Evolutionary conservation across 495 filamentous ascomycete species (phyloP), one percentile per base, ranked within the genome.

Genomic region (Lasiosphaeriaceae sp.): DNA sequence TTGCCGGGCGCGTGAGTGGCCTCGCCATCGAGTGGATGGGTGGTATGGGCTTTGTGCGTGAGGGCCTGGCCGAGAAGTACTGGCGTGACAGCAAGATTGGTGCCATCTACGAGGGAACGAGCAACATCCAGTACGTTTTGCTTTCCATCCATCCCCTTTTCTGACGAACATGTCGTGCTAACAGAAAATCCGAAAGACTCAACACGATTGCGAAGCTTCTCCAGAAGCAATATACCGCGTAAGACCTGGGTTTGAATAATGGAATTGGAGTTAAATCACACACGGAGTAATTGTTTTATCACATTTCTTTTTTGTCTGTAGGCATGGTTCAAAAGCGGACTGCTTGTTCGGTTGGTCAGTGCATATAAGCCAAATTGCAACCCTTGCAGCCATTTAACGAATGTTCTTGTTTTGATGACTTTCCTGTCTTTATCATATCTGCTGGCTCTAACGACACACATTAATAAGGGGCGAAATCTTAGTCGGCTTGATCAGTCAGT

Each of bases 61-160:
- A 99, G 71, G 94, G 94, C 2, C 84, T 96, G 58, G 94, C 95
- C 3, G 94, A 99, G 86, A 99, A 99, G 84, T 95, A 87, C 77
- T 99, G 86, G 80, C 81, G 94, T 21, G 94, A 99, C 71, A 93
- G 89, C 77, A 99, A 97, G 85, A 99, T 99, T 68, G 94, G 94
- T 2, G 91, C 90, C 46, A 97, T 99, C 61, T 97, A 99, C 75
- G 94, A 99, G 80, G 94, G 94, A 43, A 96, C 92, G 53, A 82
- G 80, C 68, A 83, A 83, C 65, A 83, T 83, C 48, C 80, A 83
- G 78, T 79, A 72, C 66, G 76, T 67, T 12, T 35, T 39, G 11
- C 14, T 16, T 17, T 43, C n/a, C 26, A 11, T 43, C 14, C 7
- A 14, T 17, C 12, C 12, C 16, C 16, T 16, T 2, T 9, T 3